These are phyloP conservation scores for Hypoxylon perforatum DNA, from an alignment of 495 filamentous ascomycete genomes.

Conservation along the genomic window DNA sequence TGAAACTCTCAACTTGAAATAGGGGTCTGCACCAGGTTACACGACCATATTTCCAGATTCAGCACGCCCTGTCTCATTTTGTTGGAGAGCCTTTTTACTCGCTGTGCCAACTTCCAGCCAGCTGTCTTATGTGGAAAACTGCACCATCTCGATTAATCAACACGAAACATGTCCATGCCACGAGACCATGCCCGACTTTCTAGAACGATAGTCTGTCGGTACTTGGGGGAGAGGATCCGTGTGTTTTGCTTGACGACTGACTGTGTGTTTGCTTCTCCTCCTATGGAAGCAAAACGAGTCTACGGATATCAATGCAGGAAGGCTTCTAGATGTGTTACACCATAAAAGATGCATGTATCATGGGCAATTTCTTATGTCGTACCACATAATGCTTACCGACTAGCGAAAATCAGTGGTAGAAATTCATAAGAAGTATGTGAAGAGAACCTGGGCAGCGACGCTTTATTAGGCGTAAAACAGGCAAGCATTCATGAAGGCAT, in stretches of 20 bases:
- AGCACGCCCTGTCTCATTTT: conserved; percentile 7
- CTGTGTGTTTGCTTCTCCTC: conserved; percentile 14
- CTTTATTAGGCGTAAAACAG: too few relatives aligned
- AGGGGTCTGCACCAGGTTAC: neutral
- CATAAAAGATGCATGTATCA: neutral
- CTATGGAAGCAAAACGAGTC: neutral
- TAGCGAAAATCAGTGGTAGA: too few relatives aligned
- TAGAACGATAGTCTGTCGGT: conserved; percentile 1
- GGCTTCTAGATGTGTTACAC: conserved; percentile 17
- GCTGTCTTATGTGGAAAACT: conserved; percentile 24
- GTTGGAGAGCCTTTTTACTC: conserved; percentile 15
- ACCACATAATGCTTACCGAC: too few relatives aligned
- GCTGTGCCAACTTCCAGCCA: conserved; percentile 17
- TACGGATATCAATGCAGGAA: conserved; percentile 24
- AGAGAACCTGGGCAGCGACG: neutral
- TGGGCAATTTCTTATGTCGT: too few relatives aligned
- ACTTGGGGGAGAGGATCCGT: neutral
- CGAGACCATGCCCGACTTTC: conserved; percentile 12
- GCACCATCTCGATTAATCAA: conserved; percentile 34
- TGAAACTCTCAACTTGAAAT: neutral
- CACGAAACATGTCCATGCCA: conserved; percentile 28
- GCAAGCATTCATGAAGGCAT: neutral
- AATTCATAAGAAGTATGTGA: neutral
- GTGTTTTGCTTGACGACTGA: neutral
- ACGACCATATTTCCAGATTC: conserved; percentile 7